These are phyloP conservation scores for Globisporangium nagaii DNA, from an alignment of 352 stramenopile species.

Conservation along the genomic window DNA sequence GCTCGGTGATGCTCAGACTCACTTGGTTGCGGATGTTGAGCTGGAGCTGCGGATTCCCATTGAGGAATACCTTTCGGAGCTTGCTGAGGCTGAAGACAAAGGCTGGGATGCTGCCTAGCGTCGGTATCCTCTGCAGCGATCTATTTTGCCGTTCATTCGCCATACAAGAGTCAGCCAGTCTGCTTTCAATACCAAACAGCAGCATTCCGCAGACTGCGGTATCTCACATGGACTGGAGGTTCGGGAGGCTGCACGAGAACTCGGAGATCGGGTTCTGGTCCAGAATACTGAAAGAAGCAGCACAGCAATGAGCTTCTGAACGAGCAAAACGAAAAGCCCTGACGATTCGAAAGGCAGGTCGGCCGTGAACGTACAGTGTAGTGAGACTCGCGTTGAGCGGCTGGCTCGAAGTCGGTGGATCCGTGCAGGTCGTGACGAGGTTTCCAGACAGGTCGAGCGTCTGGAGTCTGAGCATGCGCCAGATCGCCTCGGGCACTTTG, in stretches of 20 bases:
- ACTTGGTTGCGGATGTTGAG: slow-evolving; percentile 2
- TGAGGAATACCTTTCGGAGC: slow-evolving; percentile 15
- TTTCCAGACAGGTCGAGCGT: slow-evolving; percentile 26
- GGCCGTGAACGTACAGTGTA: slow-evolving; percentile 7
- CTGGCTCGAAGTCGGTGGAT: not conserved
- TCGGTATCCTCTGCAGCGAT: slow-evolving; percentile 19
- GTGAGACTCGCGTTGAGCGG: slow-evolving; percentile 8
- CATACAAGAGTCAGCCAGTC: too few species aligned
- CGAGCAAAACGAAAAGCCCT: too few species aligned
- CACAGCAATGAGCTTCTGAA: too few species aligned
- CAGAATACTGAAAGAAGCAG: slow-evolving; percentile 8
- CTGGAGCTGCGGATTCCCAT: slow-evolving; percentile 15
- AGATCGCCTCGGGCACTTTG: slow-evolving; percentile 17
- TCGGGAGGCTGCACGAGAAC: slow-evolving; percentile 14
- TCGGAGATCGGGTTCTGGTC: slow-evolving; percentile 16
- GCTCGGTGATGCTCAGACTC: slow-evolving; percentile 12
- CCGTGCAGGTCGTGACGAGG: slow-evolving; percentile 15
- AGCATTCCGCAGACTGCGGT: too few species aligned
- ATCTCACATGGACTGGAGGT: slow-evolving; percentile 18
- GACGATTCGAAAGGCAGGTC: not conserved
- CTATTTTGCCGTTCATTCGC: slow-evolving; percentile 9
- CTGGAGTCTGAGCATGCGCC: slow-evolving; percentile 21
- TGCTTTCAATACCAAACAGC: too few species aligned
- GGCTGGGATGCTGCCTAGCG: slow-evolving; percentile 11
- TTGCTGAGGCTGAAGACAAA: slow-evolving; percentile 12